Conservation (phyloP, 805 yeast genomes). For the Clavispora santaluciae region DNA sequence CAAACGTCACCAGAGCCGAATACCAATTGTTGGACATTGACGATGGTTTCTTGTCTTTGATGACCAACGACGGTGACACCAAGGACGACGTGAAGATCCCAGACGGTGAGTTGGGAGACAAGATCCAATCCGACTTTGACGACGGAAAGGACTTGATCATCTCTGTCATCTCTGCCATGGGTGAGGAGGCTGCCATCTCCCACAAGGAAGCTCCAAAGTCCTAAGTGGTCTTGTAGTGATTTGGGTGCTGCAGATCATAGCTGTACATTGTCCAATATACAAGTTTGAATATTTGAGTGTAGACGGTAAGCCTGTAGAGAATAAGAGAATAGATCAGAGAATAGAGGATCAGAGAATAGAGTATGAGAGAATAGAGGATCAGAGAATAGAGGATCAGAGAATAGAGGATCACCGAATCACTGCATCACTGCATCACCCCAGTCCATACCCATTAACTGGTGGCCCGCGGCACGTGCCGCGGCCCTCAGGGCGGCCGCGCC, state of each 20-base stretch:
- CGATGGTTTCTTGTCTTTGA: constrained; percentile 94
- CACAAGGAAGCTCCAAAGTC: constrained; percentile 96
- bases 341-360: no score
- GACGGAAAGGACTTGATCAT: constrained; percentile 97
- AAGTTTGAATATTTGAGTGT: constrained; percentile 3
- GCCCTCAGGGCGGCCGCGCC: not conserved
- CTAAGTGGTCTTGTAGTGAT: constrained; percentile 7
- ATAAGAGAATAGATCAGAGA: not conserved
- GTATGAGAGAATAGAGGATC: no score
- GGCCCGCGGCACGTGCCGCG: no score
- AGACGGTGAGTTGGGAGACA: constrained; percentile 96
- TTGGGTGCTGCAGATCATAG: not conserved
- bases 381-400: no score
- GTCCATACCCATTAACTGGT: no score
- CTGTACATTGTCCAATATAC: constrained; percentile 5
- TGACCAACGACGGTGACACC: constrained; percentile 97
- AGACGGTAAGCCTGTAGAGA: not conserved
- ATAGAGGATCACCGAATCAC: no score
- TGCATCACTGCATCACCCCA: no score
- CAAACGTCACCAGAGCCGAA: constrained; percentile 94
- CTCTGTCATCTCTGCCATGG: constrained; percentile 97
- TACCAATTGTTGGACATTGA: constrained; percentile 96
- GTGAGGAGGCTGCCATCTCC: constrained; percentile 98
- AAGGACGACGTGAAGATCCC: constrained; percentile 99
- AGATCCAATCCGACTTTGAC: constrained; percentile 87